phyloP scores from a whole-genome alignment of 164 flowering plant genomes.

The Sextonia rubra region DNA sequence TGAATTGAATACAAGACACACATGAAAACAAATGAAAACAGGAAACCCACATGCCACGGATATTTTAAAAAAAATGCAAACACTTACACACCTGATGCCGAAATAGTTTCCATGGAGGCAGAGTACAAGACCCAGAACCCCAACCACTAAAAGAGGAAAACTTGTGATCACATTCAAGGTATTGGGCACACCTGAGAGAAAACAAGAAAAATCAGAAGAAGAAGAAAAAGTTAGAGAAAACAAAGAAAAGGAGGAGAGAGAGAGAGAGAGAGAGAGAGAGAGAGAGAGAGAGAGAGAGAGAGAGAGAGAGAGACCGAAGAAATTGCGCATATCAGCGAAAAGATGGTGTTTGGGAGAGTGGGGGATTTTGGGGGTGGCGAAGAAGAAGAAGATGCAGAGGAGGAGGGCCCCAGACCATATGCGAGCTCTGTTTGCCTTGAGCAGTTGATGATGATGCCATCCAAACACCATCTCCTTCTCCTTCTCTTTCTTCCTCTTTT shows the following conservation, averaged over 20 bases:
- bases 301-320: conserved; percentile 29
- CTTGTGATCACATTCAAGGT: conserved; percentile 36
- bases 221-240: neutral
- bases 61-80: neutral
- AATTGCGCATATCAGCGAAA: conserved; percentile 54
- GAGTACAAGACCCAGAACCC: conserved; percentile 45
- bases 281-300: neutral
- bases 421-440: conserved; percentile 15
- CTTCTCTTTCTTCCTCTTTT: neutral
- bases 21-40: neutral
- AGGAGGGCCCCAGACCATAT: conserved; percentile 28
- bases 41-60: neutral
- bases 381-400: conserved; percentile 33
- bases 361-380: conserved; percentile 44
- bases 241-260: neutral
- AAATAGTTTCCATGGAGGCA: conserved; percentile 37
- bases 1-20: conserved; percentile 7
- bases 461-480: conserved; percentile 1
- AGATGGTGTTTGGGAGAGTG: conserved; percentile 33
- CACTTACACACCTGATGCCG: conserved; percentile 33
- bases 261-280: neutral
- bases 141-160: conserved; percentile 50
- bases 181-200: conserved; percentile 29
- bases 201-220: neutral
- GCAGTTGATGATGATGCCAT: neutral